These are phyloP conservation scores for Aspergillus spinulosporus DNA, from an alignment of 2,329 filamentous ascomycete genomes.

Conservation along the genomic window DNA sequence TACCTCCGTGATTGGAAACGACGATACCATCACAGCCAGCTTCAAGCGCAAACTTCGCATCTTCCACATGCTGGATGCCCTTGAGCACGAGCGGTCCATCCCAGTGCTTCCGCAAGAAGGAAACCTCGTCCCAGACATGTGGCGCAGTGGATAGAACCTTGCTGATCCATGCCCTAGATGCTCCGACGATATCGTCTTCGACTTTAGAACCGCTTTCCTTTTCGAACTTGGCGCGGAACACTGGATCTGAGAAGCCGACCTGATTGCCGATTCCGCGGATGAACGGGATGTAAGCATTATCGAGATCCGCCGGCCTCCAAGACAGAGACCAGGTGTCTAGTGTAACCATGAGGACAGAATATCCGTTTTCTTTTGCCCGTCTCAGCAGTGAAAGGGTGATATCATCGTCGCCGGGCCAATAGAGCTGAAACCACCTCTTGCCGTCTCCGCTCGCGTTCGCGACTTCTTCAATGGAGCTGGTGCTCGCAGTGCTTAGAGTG, in stretches of 20 bases:
- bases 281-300: constrained; percentile 58
- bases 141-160: constrained; percentile 55
- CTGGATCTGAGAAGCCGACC: constrained; percentile 67
- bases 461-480: constrained; percentile 66
- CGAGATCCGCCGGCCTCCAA: constrained; percentile 68
- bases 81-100: constrained; percentile 65
- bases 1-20: constrained; percentile 55
- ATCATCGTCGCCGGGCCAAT: constrained; percentile 68
- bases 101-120: constrained; percentile 61
- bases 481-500: constrained; percentile 66
- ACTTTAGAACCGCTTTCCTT: constrained; percentile 47
- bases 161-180: constrained; percentile 55
- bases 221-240: constrained; percentile 61
- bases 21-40: constrained; percentile 52
- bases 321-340: constrained; percentile 69
- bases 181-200: constrained; percentile 52
- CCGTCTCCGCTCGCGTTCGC: constrained; percentile 59
- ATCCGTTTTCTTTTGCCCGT: constrained; percentile 63
- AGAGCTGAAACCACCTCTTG: constrained; percentile 71
- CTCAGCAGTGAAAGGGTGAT: constrained; percentile 64
- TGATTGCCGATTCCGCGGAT: constrained; percentile 59
- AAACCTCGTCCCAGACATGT: constrained; percentile 63
- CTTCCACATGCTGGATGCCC: constrained; percentile 55
- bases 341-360: constrained; percentile 67
- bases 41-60: constrained; percentile 49